Base-by-base conservation (phyloP, 2,329 filamentous ascomycete species). In the Ophiostoma perfectum region DNA sequence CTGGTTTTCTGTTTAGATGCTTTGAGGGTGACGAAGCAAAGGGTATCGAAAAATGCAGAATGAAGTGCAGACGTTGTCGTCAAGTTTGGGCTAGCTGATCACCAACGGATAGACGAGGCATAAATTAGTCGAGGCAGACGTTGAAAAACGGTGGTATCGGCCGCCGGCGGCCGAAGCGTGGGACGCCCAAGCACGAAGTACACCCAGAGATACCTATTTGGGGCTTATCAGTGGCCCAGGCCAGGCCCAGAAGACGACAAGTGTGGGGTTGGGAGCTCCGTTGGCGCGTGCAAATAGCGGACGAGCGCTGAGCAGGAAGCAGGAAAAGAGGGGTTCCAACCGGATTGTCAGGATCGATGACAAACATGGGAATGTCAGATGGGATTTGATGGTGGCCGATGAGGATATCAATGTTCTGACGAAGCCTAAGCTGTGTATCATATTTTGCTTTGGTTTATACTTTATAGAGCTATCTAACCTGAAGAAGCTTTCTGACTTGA, bases 191-290 rank as follows among this genome's bases (percentile, higher is more conserved):
- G 12, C 55, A 60, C 55, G 8, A 63, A 11, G 16, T n/a, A 62
- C 38, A 62, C 58, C 27, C 14, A 42, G 41, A 41, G 18, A 62
- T 62, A 18, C 55, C 55, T 60, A 60, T 38, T 60, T 60, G 27
- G 27, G 55, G 55, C 27, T 44, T 16, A n/a, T n/a, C 52, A 58
- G 52, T 44, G 42, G 42, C 5, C 12, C 49, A 52, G 49, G 2
- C 49, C 49, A 52, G 49, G 4, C 49, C n/a, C 27, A 27, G 11
- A 16, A 49, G 47, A 49, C 47, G 42, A 18, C 47, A 27, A 44
- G 39, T 64, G 62, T 64, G 63, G 63, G 63, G 63, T 64, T 63
- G 39, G 5, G 55, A 60, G 55, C 55, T 60, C 27, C 41, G 6
- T 42, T 42, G 27, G 58, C 58, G 60, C 60, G 52, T 58, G 60